These are phyloP conservation scores for Larix sibirica DNA, from an alignment of 83 land plant genomes.

Conservation along the genomic window DNA sequence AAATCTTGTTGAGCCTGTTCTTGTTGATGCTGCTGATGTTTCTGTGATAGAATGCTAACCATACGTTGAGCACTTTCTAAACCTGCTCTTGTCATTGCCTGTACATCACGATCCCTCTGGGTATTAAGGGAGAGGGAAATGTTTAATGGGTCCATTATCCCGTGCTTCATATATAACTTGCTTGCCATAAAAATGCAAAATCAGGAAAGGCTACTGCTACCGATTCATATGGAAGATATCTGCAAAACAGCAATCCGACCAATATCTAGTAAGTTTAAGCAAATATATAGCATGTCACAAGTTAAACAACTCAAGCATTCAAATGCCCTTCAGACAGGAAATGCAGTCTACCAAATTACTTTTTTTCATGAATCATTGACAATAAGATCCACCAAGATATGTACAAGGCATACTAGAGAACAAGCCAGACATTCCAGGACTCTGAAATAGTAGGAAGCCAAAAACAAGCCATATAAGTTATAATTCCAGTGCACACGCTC, in stretches of 20 bases:
- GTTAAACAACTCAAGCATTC: background rate
- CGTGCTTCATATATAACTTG: background rate
- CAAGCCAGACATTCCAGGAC: background rate
- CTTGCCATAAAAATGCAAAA: background rate
- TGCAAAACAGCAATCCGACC: background rate
- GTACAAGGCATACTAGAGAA: background rate
- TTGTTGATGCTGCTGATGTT: conserved; percentile 34
- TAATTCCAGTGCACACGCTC: background rate
- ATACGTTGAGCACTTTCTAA: conserved; percentile 55
- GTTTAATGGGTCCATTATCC: conserved; percentile 1
- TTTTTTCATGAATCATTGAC: background rate
- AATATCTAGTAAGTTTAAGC: background rate
- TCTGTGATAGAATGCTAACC: conserved; percentile 44
- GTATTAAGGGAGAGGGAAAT: conserved; percentile 3
- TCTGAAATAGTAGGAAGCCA: background rate
- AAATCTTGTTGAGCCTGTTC: conserved; percentile 17
- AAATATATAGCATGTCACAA: background rate
- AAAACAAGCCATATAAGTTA: background rate
- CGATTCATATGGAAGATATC: conserved; percentile 2
- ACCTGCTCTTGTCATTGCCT: conserved; percentile 53
- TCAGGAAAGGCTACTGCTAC: background rate
- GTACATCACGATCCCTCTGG: conserved; percentile 30
- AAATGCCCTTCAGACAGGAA: background rate
- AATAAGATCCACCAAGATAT: background rate
- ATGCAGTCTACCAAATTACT: background rate